Base-by-base conservation (phyloP, 140 eudicot species). In the Stevia rebaudiana region DNA sequence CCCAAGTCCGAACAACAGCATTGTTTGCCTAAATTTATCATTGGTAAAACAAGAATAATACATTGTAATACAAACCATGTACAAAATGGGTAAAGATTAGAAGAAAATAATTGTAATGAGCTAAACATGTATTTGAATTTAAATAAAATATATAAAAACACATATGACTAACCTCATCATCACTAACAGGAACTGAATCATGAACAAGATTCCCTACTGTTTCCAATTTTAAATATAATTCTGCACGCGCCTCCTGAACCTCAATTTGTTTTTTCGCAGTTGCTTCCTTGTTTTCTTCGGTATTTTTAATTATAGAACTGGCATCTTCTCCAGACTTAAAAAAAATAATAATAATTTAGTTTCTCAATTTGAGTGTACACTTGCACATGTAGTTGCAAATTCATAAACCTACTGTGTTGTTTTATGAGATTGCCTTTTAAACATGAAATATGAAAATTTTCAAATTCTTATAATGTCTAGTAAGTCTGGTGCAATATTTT, bases 121-220 rank as follows among this genome's bases (percentile, higher is more conserved):
- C 23, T 16, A 11, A 18, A 12, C 16, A 58, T 33, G 40, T 39
- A 13, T 30, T 43, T 54, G 11, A 49, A 60, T 2, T 8, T 0
- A 68, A 42, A 35, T 35, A 35, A 35, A 35, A 35, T 3, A 35
- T 2, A 30, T 30, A 30, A 30, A 30, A 30, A 30, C 4, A 52
- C 1, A 61, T 4, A 59, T 16, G 69, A 44, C 55, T 43, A 91
- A 91, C 96, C 96, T 91, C 98, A 74, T 87, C 88, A 28, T 91
- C 65, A 78, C 82, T 76, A 21, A 87, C 80, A 8, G 96, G 96
- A 53, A 91, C 95, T 5, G 98, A 78, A 79, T 87, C 96, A 77
- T 91, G 98, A 67, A 91, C 95, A 37, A 87, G 95, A 50, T 91
- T 91, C 21, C 98, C 98, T 31, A 91, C 81, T 3, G 56, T 21